Evolutionary conservation across 2,329 filamentous ascomycete species (phyloP).

Genomic region (Aplosporella prunicola): DNA sequence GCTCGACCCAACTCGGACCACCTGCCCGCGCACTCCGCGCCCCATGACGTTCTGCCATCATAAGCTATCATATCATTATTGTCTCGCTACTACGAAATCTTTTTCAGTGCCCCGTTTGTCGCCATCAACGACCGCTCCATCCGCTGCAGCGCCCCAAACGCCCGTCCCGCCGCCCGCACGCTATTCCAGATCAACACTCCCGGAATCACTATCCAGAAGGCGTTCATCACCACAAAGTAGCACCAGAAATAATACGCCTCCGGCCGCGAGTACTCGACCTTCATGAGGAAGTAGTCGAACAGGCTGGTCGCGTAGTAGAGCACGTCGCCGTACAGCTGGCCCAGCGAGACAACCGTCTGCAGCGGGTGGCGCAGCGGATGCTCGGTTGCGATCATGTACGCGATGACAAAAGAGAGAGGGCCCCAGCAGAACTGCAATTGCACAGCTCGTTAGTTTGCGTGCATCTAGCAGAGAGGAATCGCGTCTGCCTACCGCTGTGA

Average conservation of each 20-base stretch:
- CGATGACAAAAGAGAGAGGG: slow-evolving; percentile 50
- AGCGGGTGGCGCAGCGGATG: slow-evolving; percentile 50
- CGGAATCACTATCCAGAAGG: slow-evolving; percentile 56
- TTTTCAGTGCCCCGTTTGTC: slow-evolving; percentile 19
- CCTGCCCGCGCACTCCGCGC: too few species aligned
- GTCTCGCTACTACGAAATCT: slow-evolving; percentile 13
- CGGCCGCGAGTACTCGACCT: slow-evolving; percentile 48
- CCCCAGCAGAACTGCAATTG: slow-evolving; percentile 56
- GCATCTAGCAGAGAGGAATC: slow-evolving; percentile 11
- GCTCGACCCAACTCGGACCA: too few species aligned
- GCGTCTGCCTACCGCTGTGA: slow-evolving; percentile 71
- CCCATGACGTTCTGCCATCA: too few species aligned
- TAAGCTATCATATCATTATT: background rate
- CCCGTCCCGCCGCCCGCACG: slow-evolving; percentile 23
- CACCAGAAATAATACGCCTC: slow-evolving; percentile 57
- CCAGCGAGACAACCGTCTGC: slow-evolving; percentile 52
- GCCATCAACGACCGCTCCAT: slow-evolving; percentile 24
- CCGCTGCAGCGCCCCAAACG: slow-evolving; percentile 27
- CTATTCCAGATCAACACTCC: slow-evolving; percentile 28
- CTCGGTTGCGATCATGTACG: slow-evolving; percentile 43
- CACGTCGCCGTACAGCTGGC: slow-evolving; percentile 55
- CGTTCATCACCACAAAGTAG: slow-evolving; percentile 58
- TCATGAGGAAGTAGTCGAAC: slow-evolving; percentile 49
- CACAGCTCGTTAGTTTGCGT: too few species aligned
- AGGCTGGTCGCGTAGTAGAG: slow-evolving; percentile 56